Evolutionary conservation across 495 filamentous ascomycete genomes (phyloP), one percentile per base, ranked within the genome.

Genomic region (Daldinia bambusicola): DNA sequence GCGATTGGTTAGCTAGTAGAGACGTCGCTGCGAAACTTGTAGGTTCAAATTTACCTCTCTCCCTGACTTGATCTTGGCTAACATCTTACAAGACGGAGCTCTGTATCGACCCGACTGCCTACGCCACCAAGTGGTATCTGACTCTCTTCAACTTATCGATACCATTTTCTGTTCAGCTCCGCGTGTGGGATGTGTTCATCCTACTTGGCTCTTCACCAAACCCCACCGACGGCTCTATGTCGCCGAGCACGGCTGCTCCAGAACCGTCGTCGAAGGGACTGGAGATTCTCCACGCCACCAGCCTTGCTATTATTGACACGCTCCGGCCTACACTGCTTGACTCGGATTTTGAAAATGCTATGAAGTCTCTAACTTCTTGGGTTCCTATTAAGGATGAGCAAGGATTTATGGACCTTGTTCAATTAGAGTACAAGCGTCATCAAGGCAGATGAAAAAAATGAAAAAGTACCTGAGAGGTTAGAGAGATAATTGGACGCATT

Each of bases 121-220:
- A 98, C 77, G 96, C 94, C 34, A 98, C 95, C 0, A 84, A 94
- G 31, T 99, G 95, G 95, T 99, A 99, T 76, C 85, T 99, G 32
- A 99, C 95, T 2, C 86, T 99, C 6, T 99, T 99, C 85, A 98
- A 98, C 80, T 91, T 98, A 70, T 96, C 93, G 16, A 93, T 99
- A 65, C 95, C 95, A 2, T 99, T 98, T 74, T 87, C 93, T 0
- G 96, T 96, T 9, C 95, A 99, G 76, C 91, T 99, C n/a, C 90
- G 95, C 53, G 92, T 99, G 5, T 99, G 95, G 95, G 95, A 99
- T 74, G 93, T 97, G 0, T 98, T 99, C 80, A 94, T 99, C 92
- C 89, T 99, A 2, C 89, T 99, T 26, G 95, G 95, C 50, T 75
- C 75, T 20, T 71, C 77, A 18, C 70, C 75, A 5, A 55, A 71